Percentiles rank a stretch among this genome's conserved stretches.
These are phyloP conservation scores for Penicillium nordicum DNA, from an alignment of 2,329 filamentous ascomycete species.

Conservation along the genomic window DNA sequence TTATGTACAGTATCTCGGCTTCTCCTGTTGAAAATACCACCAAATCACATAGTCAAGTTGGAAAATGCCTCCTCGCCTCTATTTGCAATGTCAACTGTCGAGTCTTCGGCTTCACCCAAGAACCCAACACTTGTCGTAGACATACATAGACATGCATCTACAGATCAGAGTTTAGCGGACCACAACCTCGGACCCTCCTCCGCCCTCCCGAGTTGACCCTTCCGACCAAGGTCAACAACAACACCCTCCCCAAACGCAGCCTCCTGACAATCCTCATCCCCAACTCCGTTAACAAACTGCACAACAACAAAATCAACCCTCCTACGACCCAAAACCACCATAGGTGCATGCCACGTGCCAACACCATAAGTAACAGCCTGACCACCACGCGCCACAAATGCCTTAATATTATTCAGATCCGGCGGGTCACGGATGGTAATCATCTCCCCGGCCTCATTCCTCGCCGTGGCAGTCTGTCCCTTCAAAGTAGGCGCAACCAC, in stretches of 20 bases:
- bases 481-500: constrained; percentile 79
- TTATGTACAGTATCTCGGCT: constrained; percentile 7
- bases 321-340: constrained; percentile 74
- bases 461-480: constrained; percentile 35
- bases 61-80: background rate
- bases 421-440: constrained; percentile 55
- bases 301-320: constrained; percentile 83
- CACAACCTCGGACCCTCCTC: constrained; percentile 16
- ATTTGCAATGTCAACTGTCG: background rate
- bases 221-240: constrained; percentile 30
- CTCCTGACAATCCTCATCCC: constrained; percentile 83
- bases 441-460: constrained; percentile 22
- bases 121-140: background rate
- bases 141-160: background rate
- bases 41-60: background rate
- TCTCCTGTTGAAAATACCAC: background rate
- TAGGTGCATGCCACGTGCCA: constrained; percentile 94
- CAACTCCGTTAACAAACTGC: constrained; percentile 82
- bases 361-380: constrained; percentile 90
- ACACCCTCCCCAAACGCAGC: constrained; percentile 50
- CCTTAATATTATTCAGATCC: constrained; percentile 65
- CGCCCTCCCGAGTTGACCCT: constrained; percentile 19
- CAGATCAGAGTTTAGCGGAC: constrained; percentile 19
- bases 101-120: background rate
- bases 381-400: constrained; percentile 71